These are phyloP conservation scores for Glycyrrhiza uralensis DNA, from an alignment of 306 rosid genomes.

Conservation along the genomic window DNA sequence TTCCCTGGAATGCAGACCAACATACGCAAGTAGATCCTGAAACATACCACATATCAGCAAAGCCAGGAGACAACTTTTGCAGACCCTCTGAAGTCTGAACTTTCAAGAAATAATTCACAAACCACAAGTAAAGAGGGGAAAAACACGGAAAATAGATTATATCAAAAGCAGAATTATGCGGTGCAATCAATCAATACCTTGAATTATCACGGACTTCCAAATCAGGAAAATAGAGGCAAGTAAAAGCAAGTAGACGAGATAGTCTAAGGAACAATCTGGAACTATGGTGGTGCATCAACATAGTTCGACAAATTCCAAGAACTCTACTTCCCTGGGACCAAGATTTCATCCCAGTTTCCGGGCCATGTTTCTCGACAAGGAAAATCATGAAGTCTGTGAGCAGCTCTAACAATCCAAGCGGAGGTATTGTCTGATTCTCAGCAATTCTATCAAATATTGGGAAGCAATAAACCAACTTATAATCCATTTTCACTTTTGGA, in stretches of 20 bases:
- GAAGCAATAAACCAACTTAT: slow-evolving; percentile 71
- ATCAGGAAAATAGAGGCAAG: slow-evolving; percentile 88
- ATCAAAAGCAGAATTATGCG: background rate
- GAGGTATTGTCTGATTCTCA: slow-evolving; percentile 77
- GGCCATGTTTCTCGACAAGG: slow-evolving; percentile 88
- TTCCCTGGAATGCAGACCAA: slow-evolving; percentile 83
- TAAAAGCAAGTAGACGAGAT: slow-evolving; percentile 76
- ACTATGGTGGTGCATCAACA: slow-evolving; percentile 84
- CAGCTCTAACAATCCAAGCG: slow-evolving; percentile 64
- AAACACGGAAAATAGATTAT: background rate
- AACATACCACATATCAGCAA: slow-evolving; percentile 32
- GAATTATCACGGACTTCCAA: slow-evolving; percentile 95
- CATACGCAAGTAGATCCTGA: slow-evolving; percentile 93
- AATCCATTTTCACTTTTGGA: slow-evolving; percentile 73
- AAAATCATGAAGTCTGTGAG: slow-evolving; percentile 76
- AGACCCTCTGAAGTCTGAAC: slow-evolving; percentile 3
- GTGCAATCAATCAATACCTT: slow-evolving; percentile 55
- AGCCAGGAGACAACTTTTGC: background rate
- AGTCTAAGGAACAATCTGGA: slow-evolving; percentile 82
- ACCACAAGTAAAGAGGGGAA: background rate
- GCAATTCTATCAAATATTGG: slow-evolving; percentile 85
- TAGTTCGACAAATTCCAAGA: slow-evolving; percentile 86
- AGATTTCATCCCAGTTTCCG: slow-evolving; percentile 66
- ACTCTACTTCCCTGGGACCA: slow-evolving; percentile 96
- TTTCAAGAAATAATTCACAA: background rate